Evolutionary conservation across 768 basidiomycete species (phyloP), one percentile per base, ranked within the genome.

Genomic region (Paxillus involutus): DNA sequence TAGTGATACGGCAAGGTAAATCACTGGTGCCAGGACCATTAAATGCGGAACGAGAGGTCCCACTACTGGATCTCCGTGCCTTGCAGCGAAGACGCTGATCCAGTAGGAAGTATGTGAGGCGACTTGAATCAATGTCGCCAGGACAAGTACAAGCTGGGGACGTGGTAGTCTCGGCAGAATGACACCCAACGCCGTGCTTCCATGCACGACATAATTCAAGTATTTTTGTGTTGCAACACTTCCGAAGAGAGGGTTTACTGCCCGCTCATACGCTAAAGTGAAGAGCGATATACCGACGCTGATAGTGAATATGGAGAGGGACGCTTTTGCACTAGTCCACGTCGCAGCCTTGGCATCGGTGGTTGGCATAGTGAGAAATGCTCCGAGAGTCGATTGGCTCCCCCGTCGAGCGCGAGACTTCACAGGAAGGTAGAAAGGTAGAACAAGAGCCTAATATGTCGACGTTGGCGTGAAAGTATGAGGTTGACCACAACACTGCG

Each of bases 171-270:
- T 64, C 17, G 73, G 63, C 30, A 71, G 51, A 24, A 70, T 56
- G 26, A 76, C 58, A 17, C 64, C 69, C 16, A 76, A 67, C 1
- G 63, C 65, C 21, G 77, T 68, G 51, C 66, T 69, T 41, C 75
- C 71, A 24, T 75, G 63, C 11, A 76, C 61, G 36, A 76, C 54
- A 52, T 75, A 73, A 44, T 67, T 63, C 8, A 91, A 71, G 36
- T 83, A 73, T 50, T 76, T 73, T 0, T 71, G 72, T 1, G 85
- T 81, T 0, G 86, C 81, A 7, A 76, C 75, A 12, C 78, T 73
- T 44, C 84, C 89, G 66, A 90, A 91, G 3, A 91, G 71, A 14
- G 90, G 90, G 51, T 77, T 69, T n/a, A 92, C 63, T 9, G 82
- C 76, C 33, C 81, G 82, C 66, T 81, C 78, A 63, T 91, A 89